Base-by-base conservation (phyloP, 2,329 filamentous ascomycete species). In the Aspergillus persii region DNA sequence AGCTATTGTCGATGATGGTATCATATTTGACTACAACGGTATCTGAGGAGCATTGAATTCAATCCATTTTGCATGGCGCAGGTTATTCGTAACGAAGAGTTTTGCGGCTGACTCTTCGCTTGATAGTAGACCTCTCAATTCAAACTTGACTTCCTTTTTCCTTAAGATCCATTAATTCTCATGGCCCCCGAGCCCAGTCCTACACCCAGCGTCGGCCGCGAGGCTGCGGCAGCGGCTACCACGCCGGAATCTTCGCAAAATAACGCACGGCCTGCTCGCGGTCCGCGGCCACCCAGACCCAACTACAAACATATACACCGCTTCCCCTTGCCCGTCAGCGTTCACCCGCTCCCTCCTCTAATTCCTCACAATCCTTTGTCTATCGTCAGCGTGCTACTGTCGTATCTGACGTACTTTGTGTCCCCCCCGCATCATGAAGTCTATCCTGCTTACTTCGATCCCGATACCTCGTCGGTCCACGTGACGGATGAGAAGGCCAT, bases 321-420 rank as follows among this genome's bases (percentile, higher is more conserved):
- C 53, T 86, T 91, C 58, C 91, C 92, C 56, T 84, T 90, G 5
- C 95, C 95, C 29, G 79, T 98, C 61, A 85, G 87, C 64, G 89
- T 90, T 5, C 90, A 94, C 71, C 92, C 94, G 27, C 82, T 98
- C 8, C 95, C 95, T 41, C 85, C 86, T 51, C 90, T 99, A 74
- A 91, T 96, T 67, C 94, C 94, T 55, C 92, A 90, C 76, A 97
- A 98, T 73, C 95, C 95, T 48, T 76, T 98, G 49, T 98, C 94
- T 41, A 79, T 97, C 41, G 80, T 97, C 63, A 89, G 93, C 68
- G 83, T 97, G 65, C 84, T 87, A 46, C 90, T 90, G 70, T 86
- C 88, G 59, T 94, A 93, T 83, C 74, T 94, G 58, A 86, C 84
- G 50, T 91, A 95, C 70, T 78, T 89, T 6, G 74, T 96, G 50